Percentiles rank a stretch among this genome's conserved stretches.
These are phyloP conservation scores for Talaromyces rugulosus DNA, from an alignment of 2,329 filamentous ascomycete species.

Conservation along the genomic window DNA sequence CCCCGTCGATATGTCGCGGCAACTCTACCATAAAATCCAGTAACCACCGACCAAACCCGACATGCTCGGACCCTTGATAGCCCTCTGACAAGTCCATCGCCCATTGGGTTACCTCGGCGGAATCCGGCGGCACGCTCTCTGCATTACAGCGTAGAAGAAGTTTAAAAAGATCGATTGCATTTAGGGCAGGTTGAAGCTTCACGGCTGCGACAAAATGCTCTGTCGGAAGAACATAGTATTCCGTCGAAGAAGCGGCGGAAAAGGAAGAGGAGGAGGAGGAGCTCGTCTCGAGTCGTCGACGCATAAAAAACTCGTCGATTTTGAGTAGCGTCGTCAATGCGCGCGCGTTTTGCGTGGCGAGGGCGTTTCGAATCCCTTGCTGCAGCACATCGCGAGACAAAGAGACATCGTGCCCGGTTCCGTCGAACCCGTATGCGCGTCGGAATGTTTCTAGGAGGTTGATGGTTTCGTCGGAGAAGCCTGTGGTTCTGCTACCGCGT, in stretches of 20 bases:
- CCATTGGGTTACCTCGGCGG: constrained; percentile 34
- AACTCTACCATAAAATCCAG: constrained; percentile 31
- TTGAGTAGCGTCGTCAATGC: constrained; percentile 35
- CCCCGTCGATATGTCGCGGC: constrained; percentile 20
- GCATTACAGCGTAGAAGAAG: constrained; percentile 34
- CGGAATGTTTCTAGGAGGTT: constrained; percentile 35
- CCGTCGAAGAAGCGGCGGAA: neutral
- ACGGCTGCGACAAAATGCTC: constrained; percentile 33
- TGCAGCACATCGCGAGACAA: constrained; percentile 32
- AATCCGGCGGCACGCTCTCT: constrained; percentile 33
- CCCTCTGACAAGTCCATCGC: constrained; percentile 21
- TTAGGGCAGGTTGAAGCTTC: constrained; percentile 17
- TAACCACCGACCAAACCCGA: constrained; percentile 31
- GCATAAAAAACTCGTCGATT: constrained; percentile 30
- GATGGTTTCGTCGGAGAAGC: constrained; percentile 25
- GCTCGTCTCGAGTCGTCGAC: neutral
- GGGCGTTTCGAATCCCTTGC: constrained; percentile 37
- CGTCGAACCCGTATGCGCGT: constrained; percentile 22
- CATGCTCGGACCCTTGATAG: neutral
- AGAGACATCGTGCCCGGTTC: constrained; percentile 14
- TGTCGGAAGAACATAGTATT: constrained; percentile 25
- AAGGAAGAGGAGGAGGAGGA: constrained; percentile 1
- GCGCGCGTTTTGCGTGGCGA: constrained; percentile 26
- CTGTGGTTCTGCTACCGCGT: constrained; percentile 19
- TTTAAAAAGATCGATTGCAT: constrained; percentile 21